A percentile compares a stretch with the other conserved stretches of the same genome.
Conservation (phyloP, 495 filamentous ascomycete genomes). For the Daldinia concentrica region DNA sequence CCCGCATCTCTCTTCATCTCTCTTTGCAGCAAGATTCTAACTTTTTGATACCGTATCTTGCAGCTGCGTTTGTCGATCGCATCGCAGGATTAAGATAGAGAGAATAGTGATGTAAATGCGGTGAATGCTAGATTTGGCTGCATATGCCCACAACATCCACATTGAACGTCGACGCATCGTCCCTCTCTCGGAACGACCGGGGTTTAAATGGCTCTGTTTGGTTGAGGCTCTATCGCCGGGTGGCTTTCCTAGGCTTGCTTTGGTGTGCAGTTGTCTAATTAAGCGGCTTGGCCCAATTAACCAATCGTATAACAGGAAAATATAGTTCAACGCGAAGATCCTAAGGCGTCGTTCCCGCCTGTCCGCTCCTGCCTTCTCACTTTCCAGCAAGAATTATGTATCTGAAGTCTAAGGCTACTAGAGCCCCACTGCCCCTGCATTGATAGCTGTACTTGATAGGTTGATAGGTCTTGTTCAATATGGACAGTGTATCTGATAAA, state of each 20-base stretch:
- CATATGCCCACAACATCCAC: not conserved
- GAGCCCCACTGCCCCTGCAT: slow-evolving; percentile 39
- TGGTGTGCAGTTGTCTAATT: slow-evolving; percentile 18
- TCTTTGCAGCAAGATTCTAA: slow-evolving; percentile 2
- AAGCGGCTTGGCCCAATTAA: slow-evolving; percentile 5
- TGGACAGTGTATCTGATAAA: slow-evolving; percentile 9
- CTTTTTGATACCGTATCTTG: slow-evolving; percentile 22
- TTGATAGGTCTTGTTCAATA: not conserved
- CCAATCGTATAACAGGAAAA: slow-evolving; percentile 14
- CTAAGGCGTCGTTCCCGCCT: slow-evolving; percentile 16
- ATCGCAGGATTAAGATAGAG: slow-evolving; percentile 7
- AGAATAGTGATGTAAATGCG: not conserved
- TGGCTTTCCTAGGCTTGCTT: slow-evolving; percentile 22
- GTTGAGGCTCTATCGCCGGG: slow-evolving; percentile 29
- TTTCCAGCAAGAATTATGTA: too few relatives aligned
- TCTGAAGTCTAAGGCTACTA: slow-evolving; percentile 12
- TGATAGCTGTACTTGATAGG: slow-evolving; percentile 6
- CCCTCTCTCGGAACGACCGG: slow-evolving; percentile 2
- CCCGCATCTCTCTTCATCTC: not conserved
- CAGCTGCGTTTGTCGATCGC: slow-evolving; percentile 27
- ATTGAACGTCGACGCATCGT: slow-evolving; percentile 3
- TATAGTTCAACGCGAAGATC: slow-evolving; percentile 16
- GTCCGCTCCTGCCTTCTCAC: too few relatives aligned
- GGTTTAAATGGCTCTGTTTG: slow-evolving; percentile 5
- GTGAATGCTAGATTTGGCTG: not conserved